phyloP scores from a whole-genome alignment of 352 stramenopile species.

The Hyaloperonospora arabidopsidis region DNA sequence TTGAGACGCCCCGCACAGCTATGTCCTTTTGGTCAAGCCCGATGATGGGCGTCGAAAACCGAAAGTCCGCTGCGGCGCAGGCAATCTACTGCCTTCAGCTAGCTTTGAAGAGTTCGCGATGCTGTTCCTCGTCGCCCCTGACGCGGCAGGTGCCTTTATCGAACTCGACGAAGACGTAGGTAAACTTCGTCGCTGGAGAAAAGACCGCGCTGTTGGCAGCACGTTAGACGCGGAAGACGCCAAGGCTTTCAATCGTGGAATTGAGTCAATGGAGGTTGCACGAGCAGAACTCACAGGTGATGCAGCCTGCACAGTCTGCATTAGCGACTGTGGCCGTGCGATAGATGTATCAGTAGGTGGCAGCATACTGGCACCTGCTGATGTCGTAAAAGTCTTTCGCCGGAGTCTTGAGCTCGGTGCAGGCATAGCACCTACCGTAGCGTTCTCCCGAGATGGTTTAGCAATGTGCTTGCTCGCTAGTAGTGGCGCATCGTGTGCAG shows the following conservation, averaged over 20 bases:
- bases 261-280: slow-evolving; percentile 4
- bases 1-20: not conserved
- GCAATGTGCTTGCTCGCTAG: too few relatives aligned
- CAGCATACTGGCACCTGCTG: slow-evolving; percentile 10
- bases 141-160: not conserved
- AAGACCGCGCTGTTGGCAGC: slow-evolving; percentile 5
- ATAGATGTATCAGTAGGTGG: slow-evolving; percentile 5
- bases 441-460: too few relatives aligned
- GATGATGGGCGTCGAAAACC: slow-evolving; percentile 18
- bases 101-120: slow-evolving; percentile 6
- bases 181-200: slow-evolving; percentile 12
- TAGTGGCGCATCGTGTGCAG: not conserved
- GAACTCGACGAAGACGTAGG: slow-evolving; percentile 3
- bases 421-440: too few relatives aligned
- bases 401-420: slow-evolving; percentile 11
- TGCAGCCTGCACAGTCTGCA: slow-evolving; percentile 2
- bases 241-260: slow-evolving; percentile 2
- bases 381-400: slow-evolving; percentile 5
- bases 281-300: not conserved
- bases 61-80: slow-evolving; percentile 17
- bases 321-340: slow-evolving; percentile 12
- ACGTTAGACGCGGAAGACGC: not conserved
- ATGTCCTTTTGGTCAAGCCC: slow-evolving; percentile 6
- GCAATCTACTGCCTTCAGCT: slow-evolving; percentile 14
- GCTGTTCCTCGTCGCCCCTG: slow-evolving; percentile 5